A percentile compares a stretch with the other conserved stretches of the same genome.
Conservation (phyloP, 1,284 basidiomycete species). For the Crepidotus sp. region DNA sequence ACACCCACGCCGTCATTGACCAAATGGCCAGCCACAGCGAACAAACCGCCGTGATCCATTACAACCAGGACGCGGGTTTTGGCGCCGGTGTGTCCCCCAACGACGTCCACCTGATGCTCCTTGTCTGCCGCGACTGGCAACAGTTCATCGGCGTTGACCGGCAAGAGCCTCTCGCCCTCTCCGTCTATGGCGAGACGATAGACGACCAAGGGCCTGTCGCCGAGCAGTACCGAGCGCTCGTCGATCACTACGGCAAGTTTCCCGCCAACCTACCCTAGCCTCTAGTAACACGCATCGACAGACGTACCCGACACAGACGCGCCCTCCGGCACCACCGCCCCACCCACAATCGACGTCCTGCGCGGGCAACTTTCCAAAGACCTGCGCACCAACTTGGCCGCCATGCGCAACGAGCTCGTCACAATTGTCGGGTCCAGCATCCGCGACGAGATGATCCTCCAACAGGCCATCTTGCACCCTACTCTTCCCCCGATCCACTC, state of each 20-base stretch:
- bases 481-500: conserved; percentile 1
- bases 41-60: not conserved
- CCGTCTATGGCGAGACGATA: not conserved
- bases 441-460: not conserved
- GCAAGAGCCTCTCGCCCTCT: conserved; percentile 3
- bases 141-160: conserved; percentile 3
- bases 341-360: not conserved
- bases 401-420: conserved; percentile 1
- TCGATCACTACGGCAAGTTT: not conserved
- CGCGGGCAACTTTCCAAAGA: not conserved
- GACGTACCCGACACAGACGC: not conserved
- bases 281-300: not conserved
- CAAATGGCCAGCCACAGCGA: conserved; percentile 5
- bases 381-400: not conserved
- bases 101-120: not conserved
- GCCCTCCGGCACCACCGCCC: not conserved
- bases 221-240: not conserved
- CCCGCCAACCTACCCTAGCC: not conserved
- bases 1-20: not conserved
- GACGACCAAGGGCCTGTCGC: not conserved
- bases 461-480: conserved; percentile 5
- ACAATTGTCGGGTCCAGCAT: not conserved
- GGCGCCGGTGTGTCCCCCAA: not conserved
- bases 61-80: conserved; percentile 3
- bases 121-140: conserved; percentile 9